These are phyloP conservation scores for Colletotrichum liriopes DNA, from an alignment of 2,329 filamentous ascomycete species.

Conservation along the genomic window DNA sequence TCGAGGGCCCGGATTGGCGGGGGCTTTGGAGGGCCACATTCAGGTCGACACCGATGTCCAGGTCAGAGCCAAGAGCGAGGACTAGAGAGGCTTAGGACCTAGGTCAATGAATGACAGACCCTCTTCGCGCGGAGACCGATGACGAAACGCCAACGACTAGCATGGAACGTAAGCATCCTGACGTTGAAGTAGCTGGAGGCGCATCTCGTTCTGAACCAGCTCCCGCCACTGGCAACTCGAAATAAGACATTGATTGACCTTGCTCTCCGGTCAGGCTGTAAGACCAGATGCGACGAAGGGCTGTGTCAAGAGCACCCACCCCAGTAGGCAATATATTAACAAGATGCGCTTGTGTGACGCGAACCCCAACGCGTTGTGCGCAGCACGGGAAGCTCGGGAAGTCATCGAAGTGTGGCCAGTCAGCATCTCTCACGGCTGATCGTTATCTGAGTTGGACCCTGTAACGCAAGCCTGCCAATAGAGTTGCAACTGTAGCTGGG, in stretches of 20 bases:
- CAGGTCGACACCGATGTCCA: neutral
- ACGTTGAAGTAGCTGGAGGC: neutral
- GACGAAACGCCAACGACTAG: neutral
- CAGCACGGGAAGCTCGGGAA: slow-evolving; percentile 29
- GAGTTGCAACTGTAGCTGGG: neutral
- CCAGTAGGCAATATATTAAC: slow-evolving; percentile 18
- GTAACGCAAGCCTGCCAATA: neutral
- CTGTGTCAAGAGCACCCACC: neutral
- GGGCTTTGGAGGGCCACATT: neutral
- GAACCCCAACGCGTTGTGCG: neutral
- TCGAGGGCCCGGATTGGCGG: slow-evolving; percentile 13
- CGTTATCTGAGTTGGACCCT: slow-evolving; percentile 19
- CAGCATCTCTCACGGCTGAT: slow-evolving; percentile 20
- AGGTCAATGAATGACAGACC: neutral
- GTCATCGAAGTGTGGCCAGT: slow-evolving; percentile 13
- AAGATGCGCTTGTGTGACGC: slow-evolving; percentile 17
- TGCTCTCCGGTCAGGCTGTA: neutral
- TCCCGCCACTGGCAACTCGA: neutral
- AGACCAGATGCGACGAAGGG: slow-evolving; percentile 11
- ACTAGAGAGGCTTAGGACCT: neutral
- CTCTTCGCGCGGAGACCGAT: neutral
- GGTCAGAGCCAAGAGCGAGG: neutral
- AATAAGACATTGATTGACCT: neutral
- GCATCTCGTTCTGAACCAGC: neutral
- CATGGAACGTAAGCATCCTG: slow-evolving; percentile 11